Conservation (phyloP, 192 early-diverging fungal genomes). For the Backusella parvicylindrica region DNA sequence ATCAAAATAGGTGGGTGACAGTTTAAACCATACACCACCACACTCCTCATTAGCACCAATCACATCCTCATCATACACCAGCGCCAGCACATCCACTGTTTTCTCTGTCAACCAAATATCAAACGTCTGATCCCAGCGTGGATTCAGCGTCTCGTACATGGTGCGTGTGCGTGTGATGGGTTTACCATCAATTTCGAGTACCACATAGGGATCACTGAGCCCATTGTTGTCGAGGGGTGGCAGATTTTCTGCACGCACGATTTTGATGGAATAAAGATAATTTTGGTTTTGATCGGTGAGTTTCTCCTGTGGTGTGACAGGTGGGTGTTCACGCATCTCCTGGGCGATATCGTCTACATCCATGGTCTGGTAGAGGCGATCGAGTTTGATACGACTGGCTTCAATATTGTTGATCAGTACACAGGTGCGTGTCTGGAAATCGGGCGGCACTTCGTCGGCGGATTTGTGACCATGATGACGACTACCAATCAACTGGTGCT, state of each 20-base stretch:
- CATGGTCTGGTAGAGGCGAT: slow-evolving; percentile 53
- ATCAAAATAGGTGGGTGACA: slow-evolving; percentile 51
- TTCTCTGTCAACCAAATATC: slow-evolving; percentile 57
- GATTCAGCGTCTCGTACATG: slow-evolving; percentile 66
- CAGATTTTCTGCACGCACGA: slow-evolving; percentile 65
- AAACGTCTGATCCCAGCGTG: slow-evolving; percentile 81
- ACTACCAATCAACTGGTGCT: slow-evolving; percentile 19
- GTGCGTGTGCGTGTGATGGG: slow-evolving; percentile 51
- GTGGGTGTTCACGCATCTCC: slow-evolving; percentile 33
- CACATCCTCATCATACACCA: slow-evolving; percentile 55
- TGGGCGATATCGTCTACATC: slow-evolving; percentile 51
- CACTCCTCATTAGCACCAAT: slow-evolving; percentile 55
- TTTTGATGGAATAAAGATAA: slow-evolving; percentile 65
- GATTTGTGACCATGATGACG: neutral
- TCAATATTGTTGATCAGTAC: slow-evolving; percentile 59
- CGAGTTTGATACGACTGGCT: slow-evolving; percentile 45
- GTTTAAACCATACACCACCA: slow-evolving; percentile 56
- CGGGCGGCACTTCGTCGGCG: slow-evolving; percentile 37
- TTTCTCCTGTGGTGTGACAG: slow-evolving; percentile 12
- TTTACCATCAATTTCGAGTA: slow-evolving; percentile 49
- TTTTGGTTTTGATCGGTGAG: slow-evolving; percentile 19
- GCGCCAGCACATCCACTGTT: slow-evolving; percentile 35
- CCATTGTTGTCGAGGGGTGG: slow-evolving; percentile 59
- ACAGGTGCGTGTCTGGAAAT: slow-evolving; percentile 50
- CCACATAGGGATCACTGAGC: slow-evolving; percentile 61